phyloP scores from a whole-genome alignment of 2,329 filamentous ascomycete species.

The Diplodia seriata region DNA sequence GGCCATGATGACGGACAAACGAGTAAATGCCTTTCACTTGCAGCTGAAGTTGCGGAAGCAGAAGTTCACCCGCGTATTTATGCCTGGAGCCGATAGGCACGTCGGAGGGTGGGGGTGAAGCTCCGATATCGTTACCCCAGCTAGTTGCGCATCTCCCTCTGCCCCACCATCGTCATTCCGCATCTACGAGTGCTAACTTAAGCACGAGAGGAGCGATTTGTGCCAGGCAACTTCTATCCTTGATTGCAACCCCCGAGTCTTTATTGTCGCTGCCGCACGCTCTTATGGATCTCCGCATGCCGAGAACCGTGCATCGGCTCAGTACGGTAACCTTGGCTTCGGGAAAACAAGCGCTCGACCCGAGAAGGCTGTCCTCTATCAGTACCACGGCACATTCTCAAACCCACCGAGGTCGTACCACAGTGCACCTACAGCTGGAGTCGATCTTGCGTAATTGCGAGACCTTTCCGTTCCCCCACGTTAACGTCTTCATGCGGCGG shows the following conservation, averaged over 20 bases:
- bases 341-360: not conserved
- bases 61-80: not conserved
- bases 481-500: too few species aligned
- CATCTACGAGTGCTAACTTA: not conserved
- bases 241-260: not conserved
- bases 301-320: not conserved
- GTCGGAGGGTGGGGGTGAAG: conserved; percentile 15
- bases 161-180: not conserved
- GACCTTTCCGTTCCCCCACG: too few species aligned
- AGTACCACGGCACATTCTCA: not conserved
- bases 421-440: too few species aligned
- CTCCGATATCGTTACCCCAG: conserved; percentile 11
- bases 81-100: not conserved
- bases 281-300: not conserved
- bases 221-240: not conserved
- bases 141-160: not conserved
- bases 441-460: too few species aligned
- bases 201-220: not conserved
- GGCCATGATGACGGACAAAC: conserved; percentile 8
- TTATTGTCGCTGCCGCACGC: not conserved
- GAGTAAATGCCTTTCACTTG: not conserved
- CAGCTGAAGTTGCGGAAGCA: not conserved
- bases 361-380: not conserved
- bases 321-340: too few species aligned
- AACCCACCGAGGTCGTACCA: not conserved